These are phyloP conservation scores for Tylopilus subfusipes DNA, from an alignment of 768 basidiomycete species.

Conservation along the genomic window DNA sequence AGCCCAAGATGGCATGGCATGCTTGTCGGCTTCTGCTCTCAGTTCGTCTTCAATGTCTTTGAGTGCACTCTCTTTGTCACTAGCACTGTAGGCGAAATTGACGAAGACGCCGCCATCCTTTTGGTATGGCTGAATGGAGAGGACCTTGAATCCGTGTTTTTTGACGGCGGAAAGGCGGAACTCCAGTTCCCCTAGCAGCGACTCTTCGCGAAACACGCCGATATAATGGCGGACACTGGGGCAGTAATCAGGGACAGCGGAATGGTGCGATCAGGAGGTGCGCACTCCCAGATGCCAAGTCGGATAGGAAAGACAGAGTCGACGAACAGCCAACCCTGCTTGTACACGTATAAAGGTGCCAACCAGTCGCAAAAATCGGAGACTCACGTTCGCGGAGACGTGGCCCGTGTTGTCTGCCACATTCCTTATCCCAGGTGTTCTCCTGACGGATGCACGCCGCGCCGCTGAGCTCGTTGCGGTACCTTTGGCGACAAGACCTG, in stretches of 20 bases:
- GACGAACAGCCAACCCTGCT: slow-evolving; percentile 63
- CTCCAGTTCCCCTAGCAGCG: slow-evolving; percentile 48
- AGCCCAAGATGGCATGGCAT: slow-evolving; percentile 62
- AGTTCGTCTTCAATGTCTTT: slow-evolving; percentile 49
- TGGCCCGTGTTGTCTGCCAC: slow-evolving; percentile 6
- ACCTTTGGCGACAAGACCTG: not conserved
- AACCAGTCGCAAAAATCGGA: slow-evolving; percentile 9
- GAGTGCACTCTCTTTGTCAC: slow-evolving; percentile 38
- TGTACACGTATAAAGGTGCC: slow-evolving; percentile 12
- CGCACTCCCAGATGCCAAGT: slow-evolving; percentile 71
- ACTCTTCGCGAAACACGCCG: slow-evolving; percentile 56
- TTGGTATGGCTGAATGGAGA: slow-evolving; percentile 57
- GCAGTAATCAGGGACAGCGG: slow-evolving; percentile 4
- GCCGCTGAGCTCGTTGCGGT: not conserved
- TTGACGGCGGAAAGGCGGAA: slow-evolving; percentile 50
- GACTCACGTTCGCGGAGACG: slow-evolving; percentile 19
- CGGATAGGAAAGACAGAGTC: slow-evolving; percentile 78
- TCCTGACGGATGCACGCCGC: not conserved
- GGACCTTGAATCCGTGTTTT: slow-evolving; percentile 55
- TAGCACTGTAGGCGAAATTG: slow-evolving; percentile 55
- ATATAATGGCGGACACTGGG: slow-evolving; percentile 61
- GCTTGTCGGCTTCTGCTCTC: slow-evolving; percentile 39
- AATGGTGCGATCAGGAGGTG: slow-evolving; percentile 9
- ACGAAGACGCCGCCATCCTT: slow-evolving; percentile 91
- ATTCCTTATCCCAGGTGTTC: not conserved